Evolutionary conservation across 352 stramenopile species (phyloP), one percentile per base, ranked within the genome.

Genomic region (Phytophthora sojae): DNA sequence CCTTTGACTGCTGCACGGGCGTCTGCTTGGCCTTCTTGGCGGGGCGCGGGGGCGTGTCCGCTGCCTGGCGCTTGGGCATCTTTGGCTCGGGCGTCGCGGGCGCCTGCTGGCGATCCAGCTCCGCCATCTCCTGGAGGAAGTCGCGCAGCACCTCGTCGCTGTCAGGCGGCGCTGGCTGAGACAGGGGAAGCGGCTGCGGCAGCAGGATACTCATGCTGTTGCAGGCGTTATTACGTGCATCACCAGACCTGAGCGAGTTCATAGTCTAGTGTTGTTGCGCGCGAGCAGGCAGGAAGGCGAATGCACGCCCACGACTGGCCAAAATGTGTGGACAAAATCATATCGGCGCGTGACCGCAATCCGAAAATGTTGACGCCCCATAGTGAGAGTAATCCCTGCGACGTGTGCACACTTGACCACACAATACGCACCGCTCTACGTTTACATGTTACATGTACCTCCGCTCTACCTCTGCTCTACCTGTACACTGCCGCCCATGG

Each of bases 91-190:
- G 61, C 12, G 35, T 61, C 37, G 9, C 47, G 17, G 54, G 61
- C 14, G 15, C 47, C 64, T 78, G 69, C 61, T 81, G 73, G 1
- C 67, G 71, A 50, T 82, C 76, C 30, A 77, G 69, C 63, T 79
- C 73, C 39, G 72, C 69, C 76, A 80, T 81, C 25, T 82, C 76
- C 35, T 81, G 69, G 12, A 82, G 58, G 25, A 75, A 82, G 7
- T 65, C 58, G 0, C 60, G 54, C 53, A 82, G 49, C 23, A 75
- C 51, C 12, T 56, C 61, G 61, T 75, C 55, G 17, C 32, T 52
- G 21, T 75, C 67, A 9, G 51, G 23, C 25, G 26, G 64, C 11
- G 65, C 8, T 0, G 47, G 25, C 50, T 68, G 61, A 68, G 61
- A 68, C 39, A 68, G 39, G 51, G 61, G 26, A n/a, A 67, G 19